Conservation (phyloP, 2,329 filamentous ascomycete genomes). For the Chaetomium globosum region DNA sequence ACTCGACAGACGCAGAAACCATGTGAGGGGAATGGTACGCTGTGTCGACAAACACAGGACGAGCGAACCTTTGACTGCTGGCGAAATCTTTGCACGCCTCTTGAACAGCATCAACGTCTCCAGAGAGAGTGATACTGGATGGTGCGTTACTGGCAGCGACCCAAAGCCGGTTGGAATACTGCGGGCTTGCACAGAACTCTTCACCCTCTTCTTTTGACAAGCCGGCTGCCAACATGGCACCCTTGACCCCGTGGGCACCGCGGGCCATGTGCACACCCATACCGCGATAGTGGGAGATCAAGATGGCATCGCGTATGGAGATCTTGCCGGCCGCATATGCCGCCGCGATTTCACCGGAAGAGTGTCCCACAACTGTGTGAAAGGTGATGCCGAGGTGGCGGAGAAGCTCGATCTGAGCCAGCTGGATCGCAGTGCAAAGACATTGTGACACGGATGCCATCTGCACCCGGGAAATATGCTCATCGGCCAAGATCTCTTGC, state of each 20-base stretch:
- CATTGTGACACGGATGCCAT: conserved; percentile 53
- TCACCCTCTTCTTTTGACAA: conserved; percentile 39
- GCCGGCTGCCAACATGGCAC: conserved; percentile 45
- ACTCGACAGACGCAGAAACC: conserved; percentile 42
- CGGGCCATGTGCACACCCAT: conserved; percentile 38
- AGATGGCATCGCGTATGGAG: conserved; percentile 44
- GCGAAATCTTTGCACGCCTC: conserved; percentile 34
- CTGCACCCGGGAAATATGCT: conserved; percentile 39
- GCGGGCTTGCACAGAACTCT: conserved; percentile 32
- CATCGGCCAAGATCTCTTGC: conserved; percentile 41
- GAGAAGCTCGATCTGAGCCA: conserved; percentile 45
- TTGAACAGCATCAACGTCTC: conserved; percentile 40
- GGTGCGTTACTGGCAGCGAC: conserved; percentile 43
- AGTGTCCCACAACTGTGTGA: conserved; percentile 45
- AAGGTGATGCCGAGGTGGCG: conserved; percentile 38
- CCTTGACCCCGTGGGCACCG: conserved; percentile 32
- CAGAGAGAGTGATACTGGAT: conserved; percentile 44
- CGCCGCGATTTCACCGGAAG: conserved; percentile 50
- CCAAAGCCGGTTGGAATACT: conserved; percentile 38
- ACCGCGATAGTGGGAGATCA: conserved; percentile 48
- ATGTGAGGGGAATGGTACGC: conserved; percentile 57
- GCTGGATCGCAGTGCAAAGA: conserved; percentile 57
- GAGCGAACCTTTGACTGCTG: conserved; percentile 40
- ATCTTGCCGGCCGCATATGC: conserved; percentile 48
- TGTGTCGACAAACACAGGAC: conserved; percentile 47